Evolutionary conservation across 805 yeast species (phyloP), one percentile per base, ranked within the genome.

Genomic region (Kurtzmaniella fragi): DNA sequence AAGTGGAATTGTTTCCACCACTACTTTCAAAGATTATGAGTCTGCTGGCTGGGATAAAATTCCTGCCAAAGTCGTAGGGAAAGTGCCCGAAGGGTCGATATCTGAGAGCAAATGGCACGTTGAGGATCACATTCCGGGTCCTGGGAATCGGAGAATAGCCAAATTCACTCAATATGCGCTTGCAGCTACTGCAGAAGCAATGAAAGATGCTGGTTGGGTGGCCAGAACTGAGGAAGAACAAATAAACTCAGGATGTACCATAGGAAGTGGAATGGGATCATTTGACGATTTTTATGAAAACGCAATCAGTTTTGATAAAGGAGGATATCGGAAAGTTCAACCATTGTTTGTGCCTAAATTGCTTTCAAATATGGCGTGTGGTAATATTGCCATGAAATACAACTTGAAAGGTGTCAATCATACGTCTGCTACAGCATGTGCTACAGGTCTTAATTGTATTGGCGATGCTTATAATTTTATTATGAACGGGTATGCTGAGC

Each of bases 181-280:
- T 39, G 78, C 75, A 1, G 87, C 96, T 1, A 72, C 96, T 0
- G 57, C 71, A 23, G 90, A 87, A 57, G 98, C 98, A 0, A 53
- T 93, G 8, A 50, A 53, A 0, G 90, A 86, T 57, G 80, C 97
- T 0, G 58, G 70, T 5, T 72, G 82, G 72, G 42, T 53, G 23
- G 75, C 80, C 0, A 41, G 40, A 2, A 41, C 61, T 1, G 62
- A 59, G 1, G 53, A 57, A 45, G 73, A 52, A 53, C 56, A 53
- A 38, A 41, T 55, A 2, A 49, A 59, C 31, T 63, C 78, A 2
- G 95, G 97, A 2, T 89, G 86, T 2, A 81, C 88, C n/a, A 76
- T 91, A 7, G 99, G 98, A 1, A 82, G 95, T 1, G 96, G 97
- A 0, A 85, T 93, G 36, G 98, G 97, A 0, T 85, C 95, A 2